Conservation (phyloP, 495 filamentous ascomycete species). For the Aspergillus ostianus region DNA sequence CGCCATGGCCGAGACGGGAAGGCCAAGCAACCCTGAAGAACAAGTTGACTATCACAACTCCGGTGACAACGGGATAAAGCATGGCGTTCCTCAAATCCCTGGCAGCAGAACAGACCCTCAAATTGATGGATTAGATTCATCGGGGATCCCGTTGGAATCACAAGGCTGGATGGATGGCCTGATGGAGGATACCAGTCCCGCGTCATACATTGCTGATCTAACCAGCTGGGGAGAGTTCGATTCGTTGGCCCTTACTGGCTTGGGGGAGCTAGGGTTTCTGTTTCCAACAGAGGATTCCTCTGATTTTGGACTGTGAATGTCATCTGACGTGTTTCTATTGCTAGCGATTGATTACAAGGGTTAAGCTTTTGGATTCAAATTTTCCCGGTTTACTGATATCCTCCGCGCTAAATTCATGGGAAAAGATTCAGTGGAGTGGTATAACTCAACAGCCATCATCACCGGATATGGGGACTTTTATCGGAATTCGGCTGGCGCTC, state of each 20-base stretch:
- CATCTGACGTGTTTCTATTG: too few species aligned
- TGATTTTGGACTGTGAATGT: background rate
- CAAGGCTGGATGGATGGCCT: slow-evolving; percentile 17
- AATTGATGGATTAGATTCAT: background rate
- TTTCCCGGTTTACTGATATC: too few species aligned
- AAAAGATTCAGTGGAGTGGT: too few species aligned
- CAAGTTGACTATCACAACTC: too few species aligned
- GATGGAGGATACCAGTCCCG: slow-evolving; percentile 14
- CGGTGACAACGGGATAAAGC: too few species aligned
- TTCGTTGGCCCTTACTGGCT: slow-evolving; percentile 19
- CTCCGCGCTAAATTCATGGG: too few species aligned
- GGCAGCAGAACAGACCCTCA: background rate
- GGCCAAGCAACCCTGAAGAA: background rate
- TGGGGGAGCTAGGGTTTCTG: slow-evolving; percentile 17
- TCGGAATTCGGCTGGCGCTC: too few species aligned
- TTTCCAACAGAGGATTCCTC: slow-evolving; percentile 2
- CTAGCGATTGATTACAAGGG: too few species aligned
- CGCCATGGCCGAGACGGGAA: background rate
- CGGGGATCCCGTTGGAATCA: slow-evolving; percentile 1
- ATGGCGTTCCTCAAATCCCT: background rate
- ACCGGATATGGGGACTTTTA: too few species aligned
- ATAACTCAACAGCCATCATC: too few species aligned
- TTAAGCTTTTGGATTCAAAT: too few species aligned
- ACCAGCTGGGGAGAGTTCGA: slow-evolving; percentile 30
- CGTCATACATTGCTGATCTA: slow-evolving; percentile 17